These are phyloP conservation scores for Aspergillus sp. DNA, from an alignment of 2,329 filamentous ascomycete genomes.

Conservation along the genomic window DNA sequence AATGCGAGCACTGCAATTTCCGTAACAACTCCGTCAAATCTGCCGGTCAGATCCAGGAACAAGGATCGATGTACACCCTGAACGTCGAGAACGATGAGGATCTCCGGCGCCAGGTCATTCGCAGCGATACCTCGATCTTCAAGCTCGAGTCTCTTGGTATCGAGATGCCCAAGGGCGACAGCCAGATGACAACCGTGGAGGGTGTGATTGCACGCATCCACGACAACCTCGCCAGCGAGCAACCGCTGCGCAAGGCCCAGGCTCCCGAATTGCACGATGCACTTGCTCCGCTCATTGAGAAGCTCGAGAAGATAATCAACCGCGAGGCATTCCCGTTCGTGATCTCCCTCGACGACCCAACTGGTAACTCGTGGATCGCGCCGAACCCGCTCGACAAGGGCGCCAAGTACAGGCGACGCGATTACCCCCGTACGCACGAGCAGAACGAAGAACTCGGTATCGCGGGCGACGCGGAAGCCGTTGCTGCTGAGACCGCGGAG, in stretches of 20 bases:
- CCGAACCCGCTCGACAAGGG: constrained; percentile 68
- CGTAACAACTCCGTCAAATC: constrained; percentile 92
- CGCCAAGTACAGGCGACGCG: constrained; percentile 82
- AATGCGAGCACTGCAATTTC: constrained; percentile 80
- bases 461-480: constrained; percentile 37
- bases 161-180: constrained; percentile 84
- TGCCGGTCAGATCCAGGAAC: constrained; percentile 84
- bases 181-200: constrained; percentile 90
- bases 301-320: constrained; percentile 67
- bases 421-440: constrained; percentile 73
- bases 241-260: constrained; percentile 72
- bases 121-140: constrained; percentile 79
- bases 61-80: constrained; percentile 76
- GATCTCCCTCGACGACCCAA: constrained; percentile 78
- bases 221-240: constrained; percentile 72
- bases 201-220: constrained; percentile 73
- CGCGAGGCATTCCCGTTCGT: constrained; percentile 81
- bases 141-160: constrained; percentile 87
- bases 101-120: constrained; percentile 80
- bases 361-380: constrained; percentile 94
- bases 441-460: constrained; percentile 85
- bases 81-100: constrained; percentile 67
- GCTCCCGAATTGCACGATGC: constrained; percentile 72
- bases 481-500: constrained; percentile 31
- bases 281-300: constrained; percentile 67